phyloP scores from a whole-genome alignment of 1,284 basidiomycete species.

The Ganoderma lingzhi region DNA sequence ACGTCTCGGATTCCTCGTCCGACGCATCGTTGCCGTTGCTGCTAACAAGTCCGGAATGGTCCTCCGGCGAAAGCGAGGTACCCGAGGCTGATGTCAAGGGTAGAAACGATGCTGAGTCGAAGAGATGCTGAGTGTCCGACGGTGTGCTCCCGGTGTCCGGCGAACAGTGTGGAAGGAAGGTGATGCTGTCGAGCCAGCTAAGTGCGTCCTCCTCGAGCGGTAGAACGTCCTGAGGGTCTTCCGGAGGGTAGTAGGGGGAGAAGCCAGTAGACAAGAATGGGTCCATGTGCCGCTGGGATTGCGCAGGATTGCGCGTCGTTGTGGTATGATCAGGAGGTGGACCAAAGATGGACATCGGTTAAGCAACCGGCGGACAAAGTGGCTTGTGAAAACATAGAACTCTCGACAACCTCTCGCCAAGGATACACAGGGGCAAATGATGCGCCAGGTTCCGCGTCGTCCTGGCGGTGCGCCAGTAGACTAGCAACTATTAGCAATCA shows the following conservation, averaged over 20 bases:
- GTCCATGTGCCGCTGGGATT: background rate
- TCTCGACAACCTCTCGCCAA: too few relatives aligned
- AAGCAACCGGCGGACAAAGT: too few relatives aligned
- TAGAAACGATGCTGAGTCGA: background rate
- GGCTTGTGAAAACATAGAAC: background rate
- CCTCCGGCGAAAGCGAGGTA: slow-evolving; percentile 1
- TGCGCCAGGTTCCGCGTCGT: too few relatives aligned
- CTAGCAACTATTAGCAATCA: too few relatives aligned
- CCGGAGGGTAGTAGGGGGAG: slow-evolving; percentile 3
- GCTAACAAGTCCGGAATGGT: background rate
- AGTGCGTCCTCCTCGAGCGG: slow-evolving; percentile 8
- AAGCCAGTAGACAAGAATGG: background rate
- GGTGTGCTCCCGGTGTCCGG: background rate
- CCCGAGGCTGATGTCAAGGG: background rate
- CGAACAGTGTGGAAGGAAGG: background rate
- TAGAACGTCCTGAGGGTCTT: background rate
- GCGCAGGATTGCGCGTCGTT: background rate
- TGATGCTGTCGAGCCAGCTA: slow-evolving; percentile 10
- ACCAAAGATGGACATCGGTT: background rate
- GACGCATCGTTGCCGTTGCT: background rate
- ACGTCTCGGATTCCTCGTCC: background rate
- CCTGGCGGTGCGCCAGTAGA: too few relatives aligned
- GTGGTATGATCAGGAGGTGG: background rate
- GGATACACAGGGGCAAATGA: too few relatives aligned
- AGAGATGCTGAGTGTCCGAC: background rate